Conservation (phyloP, 169 alveolate species). For the Amoebophrya sp. region DNA sequence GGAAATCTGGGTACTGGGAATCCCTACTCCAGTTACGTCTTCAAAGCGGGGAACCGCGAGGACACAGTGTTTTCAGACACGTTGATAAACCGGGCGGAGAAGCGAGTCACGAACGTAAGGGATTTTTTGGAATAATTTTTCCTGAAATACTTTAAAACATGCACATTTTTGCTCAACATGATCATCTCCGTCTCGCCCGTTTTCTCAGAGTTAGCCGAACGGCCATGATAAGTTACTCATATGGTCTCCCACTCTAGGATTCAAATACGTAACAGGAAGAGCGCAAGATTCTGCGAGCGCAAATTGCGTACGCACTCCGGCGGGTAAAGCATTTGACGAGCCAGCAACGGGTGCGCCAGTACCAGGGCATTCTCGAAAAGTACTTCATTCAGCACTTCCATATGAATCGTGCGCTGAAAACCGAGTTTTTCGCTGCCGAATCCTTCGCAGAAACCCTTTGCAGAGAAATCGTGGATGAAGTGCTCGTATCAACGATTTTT, state of each 20-base stretch:
- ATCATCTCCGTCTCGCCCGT: not conserved
- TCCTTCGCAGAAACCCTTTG: not conserved
- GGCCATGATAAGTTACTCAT: too few species aligned
- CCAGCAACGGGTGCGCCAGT: constrained; percentile 1
- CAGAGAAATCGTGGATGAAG: not conserved
- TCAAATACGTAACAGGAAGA: not conserved
- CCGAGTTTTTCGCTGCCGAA: not conserved
- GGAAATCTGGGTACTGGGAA: not conserved
- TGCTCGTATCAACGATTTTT: too few species aligned
- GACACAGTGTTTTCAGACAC: not conserved
- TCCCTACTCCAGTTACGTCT: not conserved
- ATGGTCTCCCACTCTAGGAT: too few species aligned
- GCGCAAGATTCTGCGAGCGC: not conserved
- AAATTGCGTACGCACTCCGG: not conserved
- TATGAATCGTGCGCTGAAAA: not conserved
- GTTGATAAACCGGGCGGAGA: not conserved
- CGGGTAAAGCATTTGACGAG: not conserved
- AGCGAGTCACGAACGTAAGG: not conserved
- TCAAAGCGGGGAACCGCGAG: not conserved
- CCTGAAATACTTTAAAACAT: too few species aligned
- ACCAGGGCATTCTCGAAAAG: not conserved
- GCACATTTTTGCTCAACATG: too few species aligned
- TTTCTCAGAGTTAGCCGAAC: not conserved
- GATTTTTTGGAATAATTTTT: too few species aligned
- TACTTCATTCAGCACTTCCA: not conserved